A percentile compares a stretch with the other conserved stretches of the same genome.
phyloP scores from a whole-genome alignment of 1,284 basidiomycete species.

The Austropuccinia psidii region DNA sequence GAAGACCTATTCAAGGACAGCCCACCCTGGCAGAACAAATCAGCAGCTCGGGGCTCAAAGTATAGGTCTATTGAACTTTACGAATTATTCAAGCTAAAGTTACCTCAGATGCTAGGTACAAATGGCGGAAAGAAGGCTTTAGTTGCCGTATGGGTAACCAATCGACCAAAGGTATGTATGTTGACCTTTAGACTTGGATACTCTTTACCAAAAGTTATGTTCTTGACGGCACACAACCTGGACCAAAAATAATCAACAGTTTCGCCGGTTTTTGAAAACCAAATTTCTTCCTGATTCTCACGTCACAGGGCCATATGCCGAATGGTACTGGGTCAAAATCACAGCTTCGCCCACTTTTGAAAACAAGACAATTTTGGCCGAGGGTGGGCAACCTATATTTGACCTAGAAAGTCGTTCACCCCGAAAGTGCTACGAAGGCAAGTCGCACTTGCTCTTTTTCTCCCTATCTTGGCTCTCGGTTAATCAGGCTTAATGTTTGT shows the following conservation, averaged over 20 bases:
- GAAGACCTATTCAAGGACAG: neutral
- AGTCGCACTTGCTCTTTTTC: neutral
- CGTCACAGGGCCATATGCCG: slow-evolving; percentile 19
- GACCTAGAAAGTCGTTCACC: slow-evolving; percentile 25
- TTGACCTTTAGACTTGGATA: neutral
- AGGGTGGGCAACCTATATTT: slow-evolving; percentile 33
- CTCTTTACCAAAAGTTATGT: neutral
- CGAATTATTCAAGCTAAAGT: slow-evolving; percentile 29
- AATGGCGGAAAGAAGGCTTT: slow-evolving; percentile 28
- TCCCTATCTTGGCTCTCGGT: neutral
- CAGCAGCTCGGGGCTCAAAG: slow-evolving; percentile 19
- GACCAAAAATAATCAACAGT: slow-evolving; percentile 3
- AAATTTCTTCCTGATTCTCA: slow-evolving; percentile 36
- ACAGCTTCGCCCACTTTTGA: slow-evolving; percentile 22
- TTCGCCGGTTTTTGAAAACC: slow-evolving; percentile 27
- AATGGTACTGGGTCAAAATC: slow-evolving; percentile 37
- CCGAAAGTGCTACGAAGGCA: slow-evolving; percentile 34
- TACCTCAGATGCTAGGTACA: slow-evolving; percentile 15
- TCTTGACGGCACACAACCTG: neutral
- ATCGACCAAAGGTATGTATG: slow-evolving; percentile 26
- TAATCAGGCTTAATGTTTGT: neutral
- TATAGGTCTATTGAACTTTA: slow-evolving; percentile 34
- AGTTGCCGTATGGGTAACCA: slow-evolving; percentile 34
- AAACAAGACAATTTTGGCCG: neutral
- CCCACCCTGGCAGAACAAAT: slow-evolving; percentile 37